Evolutionary conservation across 306 rosid genomes (phyloP).

Genomic region (Clitoria ternatea): DNA sequence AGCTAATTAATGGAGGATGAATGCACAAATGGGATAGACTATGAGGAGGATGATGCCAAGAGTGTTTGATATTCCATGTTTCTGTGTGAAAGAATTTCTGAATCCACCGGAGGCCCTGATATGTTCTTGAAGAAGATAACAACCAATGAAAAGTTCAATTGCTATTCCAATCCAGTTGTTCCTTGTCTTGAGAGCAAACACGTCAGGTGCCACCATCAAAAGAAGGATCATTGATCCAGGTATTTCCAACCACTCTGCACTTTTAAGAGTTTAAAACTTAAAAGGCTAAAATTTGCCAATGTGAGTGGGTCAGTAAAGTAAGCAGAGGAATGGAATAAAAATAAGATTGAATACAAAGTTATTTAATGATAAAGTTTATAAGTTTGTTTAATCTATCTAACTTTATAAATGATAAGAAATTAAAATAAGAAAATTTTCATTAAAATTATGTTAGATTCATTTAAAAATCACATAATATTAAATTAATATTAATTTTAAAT

Average conservation of each 20-base stretch:
- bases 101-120: slow-evolving; percentile 87
- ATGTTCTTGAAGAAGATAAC: slow-evolving; percentile 87
- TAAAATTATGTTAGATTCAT: too few species aligned
- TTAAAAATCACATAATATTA: too few species aligned
- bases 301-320: too few species aligned
- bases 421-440: too few species aligned
- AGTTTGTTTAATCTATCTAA: too few species aligned
- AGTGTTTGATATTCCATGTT: slow-evolving; percentile 81
- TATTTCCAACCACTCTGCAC: slow-evolving; percentile 77
- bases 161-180: slow-evolving; percentile 49
- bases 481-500: too few species aligned
- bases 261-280: background rate
- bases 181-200: slow-evolving; percentile 57
- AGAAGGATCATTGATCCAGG: slow-evolving; percentile 87
- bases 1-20: slow-evolving; percentile 49
- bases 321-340: too few species aligned
- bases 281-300: background rate
- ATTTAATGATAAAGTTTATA: too few species aligned
- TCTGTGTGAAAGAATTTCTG: slow-evolving; percentile 78
- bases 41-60: slow-evolving; percentile 68
- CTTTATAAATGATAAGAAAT: too few species aligned
- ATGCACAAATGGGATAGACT: slow-evolving; percentile 65
- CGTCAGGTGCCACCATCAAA: slow-evolving; percentile 65
- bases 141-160: slow-evolving; percentile 66
- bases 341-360: too few species aligned